Evolutionary conservation across 768 basidiomycete species (phyloP), one percentile per base, ranked within the genome.

Genomic region (Coprinopsis cinerea): DNA sequence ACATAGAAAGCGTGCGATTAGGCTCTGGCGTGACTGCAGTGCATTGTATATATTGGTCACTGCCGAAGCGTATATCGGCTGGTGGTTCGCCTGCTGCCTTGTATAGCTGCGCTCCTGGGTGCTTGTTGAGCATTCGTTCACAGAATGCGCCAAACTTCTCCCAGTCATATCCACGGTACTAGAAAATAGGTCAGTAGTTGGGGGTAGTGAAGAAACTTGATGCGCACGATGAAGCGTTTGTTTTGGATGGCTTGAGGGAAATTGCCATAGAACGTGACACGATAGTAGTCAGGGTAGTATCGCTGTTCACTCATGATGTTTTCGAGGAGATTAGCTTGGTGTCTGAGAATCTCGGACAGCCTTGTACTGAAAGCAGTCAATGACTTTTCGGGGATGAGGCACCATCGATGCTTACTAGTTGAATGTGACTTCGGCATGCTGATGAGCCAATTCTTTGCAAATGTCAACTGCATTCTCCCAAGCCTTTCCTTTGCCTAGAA

Each of bases 81-180:
- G 85, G 76, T 2, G 93, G 90, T 42, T 94, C 87, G 17, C 84
- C 81, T 28, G 76, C 72, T 1, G 71, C 73, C 61, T 85, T 88
- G 41, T 95, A 67, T 9, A 96, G 65, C 50, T 86, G 86, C 3
- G 93, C 89, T 18, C 83, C 83, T 2, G 89, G 85, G 65, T 92
- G 89, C 63, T 94, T 95, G 65, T 82, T 85, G 47, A 93, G 79
- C 82, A 96, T 88, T 30, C 88, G 74, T 64, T 97, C 92, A 66
- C 90, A 91, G 70, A 88, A 92, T 2, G 86, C 79, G 5, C 84
- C 85, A 53, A 83, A 92, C 59, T 90, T 93, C 68, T 98, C 94
- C 92, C 89, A 92, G 60, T 92, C 92, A 60, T 83, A 88, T 1
- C 93, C 95, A 39, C 95, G 90, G 64, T 94, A 94, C 90, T 92